These are phyloP conservation scores for Ustilago trichophora DNA, from an alignment of 1,284 basidiomycete genomes.

Conservation along the genomic window DNA sequence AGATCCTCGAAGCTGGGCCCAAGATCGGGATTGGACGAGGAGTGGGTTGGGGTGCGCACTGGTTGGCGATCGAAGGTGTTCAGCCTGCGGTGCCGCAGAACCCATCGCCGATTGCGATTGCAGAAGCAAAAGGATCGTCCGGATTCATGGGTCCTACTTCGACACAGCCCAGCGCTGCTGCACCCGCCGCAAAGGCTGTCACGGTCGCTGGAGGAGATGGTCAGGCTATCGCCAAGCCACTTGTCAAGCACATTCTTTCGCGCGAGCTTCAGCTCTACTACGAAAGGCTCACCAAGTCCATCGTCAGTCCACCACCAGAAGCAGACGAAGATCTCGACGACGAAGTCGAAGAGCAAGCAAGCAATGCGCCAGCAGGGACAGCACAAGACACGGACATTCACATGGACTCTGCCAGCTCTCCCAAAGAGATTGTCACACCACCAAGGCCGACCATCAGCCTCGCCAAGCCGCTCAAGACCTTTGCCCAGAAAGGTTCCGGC, in stretches of 20 bases:
- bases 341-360: constrained; percentile 18
- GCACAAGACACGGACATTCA: constrained; percentile 28
- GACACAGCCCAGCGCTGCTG: constrained; percentile 51
- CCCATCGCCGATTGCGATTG: constrained; percentile 72
- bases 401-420: constrained; percentile 22
- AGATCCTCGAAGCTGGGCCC: constrained; percentile 54
- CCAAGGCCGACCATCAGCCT: constrained; percentile 33
- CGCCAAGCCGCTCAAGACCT: constrained; percentile 45
- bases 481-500: constrained; percentile 50
- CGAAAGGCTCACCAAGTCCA: constrained; percentile 79
- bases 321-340: constrained; percentile 53
- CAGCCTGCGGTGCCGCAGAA: constrained; percentile 97
- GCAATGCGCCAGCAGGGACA: constrained; percentile 6
- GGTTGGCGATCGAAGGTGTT: constrained; percentile 97
- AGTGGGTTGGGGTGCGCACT: constrained; percentile 73
- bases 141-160: constrained; percentile 39
- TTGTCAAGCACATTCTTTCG: constrained; percentile 89
- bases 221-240: constrained; percentile 58
- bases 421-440: constrained; percentile 40
- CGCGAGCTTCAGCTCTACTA: constrained; percentile 96
- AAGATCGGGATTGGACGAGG: constrained; percentile 58
- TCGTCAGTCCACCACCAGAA: constrained; percentile 57
- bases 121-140: constrained; percentile 25
- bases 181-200: constrained; percentile 61
- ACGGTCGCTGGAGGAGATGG: constrained; percentile 45